Evolutionary conservation across 2,329 filamentous ascomycete genomes (phyloP).

Genomic region (Trichoderma aggressivum): DNA sequence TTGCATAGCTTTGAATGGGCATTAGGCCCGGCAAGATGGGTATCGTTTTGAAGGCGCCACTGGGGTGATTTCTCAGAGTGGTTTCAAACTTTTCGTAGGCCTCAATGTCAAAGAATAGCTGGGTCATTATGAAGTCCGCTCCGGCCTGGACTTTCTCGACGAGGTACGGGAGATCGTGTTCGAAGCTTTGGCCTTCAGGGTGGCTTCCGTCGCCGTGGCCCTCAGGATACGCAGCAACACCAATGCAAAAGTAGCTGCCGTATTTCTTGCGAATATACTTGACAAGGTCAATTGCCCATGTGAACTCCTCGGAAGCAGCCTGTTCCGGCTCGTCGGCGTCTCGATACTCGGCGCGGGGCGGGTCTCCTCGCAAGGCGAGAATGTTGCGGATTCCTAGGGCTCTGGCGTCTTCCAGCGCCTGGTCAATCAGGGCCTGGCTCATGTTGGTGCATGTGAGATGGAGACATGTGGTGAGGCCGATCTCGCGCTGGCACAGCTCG

Average conservation of each 20-base stretch:
- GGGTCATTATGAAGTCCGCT: conserved; percentile 97
- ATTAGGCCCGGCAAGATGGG: conserved; percentile 93
- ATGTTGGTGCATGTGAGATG: conserved; percentile 98
- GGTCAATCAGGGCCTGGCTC: conserved; percentile 80
- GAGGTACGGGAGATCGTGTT: conserved; percentile 82
- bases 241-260: conserved; percentile 94
- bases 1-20: conserved; percentile 97
- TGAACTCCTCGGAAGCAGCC: conserved; percentile 72
- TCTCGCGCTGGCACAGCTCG: conserved; percentile 88
- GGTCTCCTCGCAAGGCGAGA: conserved; percentile 85
- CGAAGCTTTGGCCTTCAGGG: conserved; percentile 64
- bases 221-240: conserved; percentile 92
- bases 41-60: conserved; percentile 78
- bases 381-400: conserved; percentile 90
- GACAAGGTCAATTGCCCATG: conserved; percentile 85
- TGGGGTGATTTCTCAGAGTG: conserved; percentile 73
- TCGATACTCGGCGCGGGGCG: conserved; percentile 80
- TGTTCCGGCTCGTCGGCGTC: conserved; percentile 55
- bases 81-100: conserved; percentile 80
- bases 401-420: conserved; percentile 87
- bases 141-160: conserved; percentile 89
- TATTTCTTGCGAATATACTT: conserved; percentile 81
- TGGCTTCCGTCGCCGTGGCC: conserved; percentile 90
- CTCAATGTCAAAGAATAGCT: conserved; percentile 88
- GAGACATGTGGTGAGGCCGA: conserved; percentile 89